Evolutionary conservation across 495 filamentous ascomycete species (phyloP).

Genomic region (Bombardia bombarda): DNA sequence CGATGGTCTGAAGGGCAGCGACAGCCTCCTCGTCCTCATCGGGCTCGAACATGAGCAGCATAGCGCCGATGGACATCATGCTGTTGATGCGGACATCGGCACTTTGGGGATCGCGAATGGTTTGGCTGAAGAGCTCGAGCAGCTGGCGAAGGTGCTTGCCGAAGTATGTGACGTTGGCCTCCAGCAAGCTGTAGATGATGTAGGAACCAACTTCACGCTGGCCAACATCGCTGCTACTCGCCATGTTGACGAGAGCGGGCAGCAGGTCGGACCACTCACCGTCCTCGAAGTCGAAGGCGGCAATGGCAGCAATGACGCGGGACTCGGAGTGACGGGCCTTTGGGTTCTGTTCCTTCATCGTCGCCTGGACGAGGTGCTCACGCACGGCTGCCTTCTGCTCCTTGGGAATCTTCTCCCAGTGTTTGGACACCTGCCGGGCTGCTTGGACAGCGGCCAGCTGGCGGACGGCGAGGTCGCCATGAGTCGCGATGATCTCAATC

Average conservation of each 20-base stretch:
- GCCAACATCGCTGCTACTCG: slow-evolving; percentile 57
- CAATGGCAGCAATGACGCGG: slow-evolving; percentile 79
- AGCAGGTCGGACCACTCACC: slow-evolving; percentile 82
- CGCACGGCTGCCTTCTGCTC: slow-evolving; percentile 65
- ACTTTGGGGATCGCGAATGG: slow-evolving; percentile 85
- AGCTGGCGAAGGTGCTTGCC: slow-evolving; percentile 68
- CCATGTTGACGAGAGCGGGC: slow-evolving; percentile 63
- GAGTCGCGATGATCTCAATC: slow-evolving; percentile 72
- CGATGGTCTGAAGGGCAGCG: slow-evolving; percentile 61
- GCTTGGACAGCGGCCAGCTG: slow-evolving; percentile 89
- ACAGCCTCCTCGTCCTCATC: slow-evolving; percentile 72
- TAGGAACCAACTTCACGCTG: slow-evolving; percentile 89
- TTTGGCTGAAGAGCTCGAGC: slow-evolving; percentile 75
- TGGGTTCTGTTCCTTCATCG: slow-evolving; percentile 64
- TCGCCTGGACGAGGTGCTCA: slow-evolving; percentile 71
- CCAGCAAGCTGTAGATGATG: slow-evolving; percentile 84
- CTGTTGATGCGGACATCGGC: slow-evolving; percentile 90
- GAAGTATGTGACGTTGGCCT: slow-evolving; percentile 72
- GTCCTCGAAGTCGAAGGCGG: slow-evolving; percentile 76
- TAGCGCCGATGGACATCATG: slow-evolving; percentile 81
- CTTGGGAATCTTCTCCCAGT: slow-evolving; percentile 62
- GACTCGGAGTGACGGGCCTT: slow-evolving; percentile 79
- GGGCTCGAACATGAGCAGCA: slow-evolving; percentile 78
- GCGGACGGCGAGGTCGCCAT: slow-evolving; percentile 62
- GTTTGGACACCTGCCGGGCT: slow-evolving; percentile 70